phyloP scores from a whole-genome alignment of 169 alveolate genomes.

The Cryptosporidium felis region DNA sequence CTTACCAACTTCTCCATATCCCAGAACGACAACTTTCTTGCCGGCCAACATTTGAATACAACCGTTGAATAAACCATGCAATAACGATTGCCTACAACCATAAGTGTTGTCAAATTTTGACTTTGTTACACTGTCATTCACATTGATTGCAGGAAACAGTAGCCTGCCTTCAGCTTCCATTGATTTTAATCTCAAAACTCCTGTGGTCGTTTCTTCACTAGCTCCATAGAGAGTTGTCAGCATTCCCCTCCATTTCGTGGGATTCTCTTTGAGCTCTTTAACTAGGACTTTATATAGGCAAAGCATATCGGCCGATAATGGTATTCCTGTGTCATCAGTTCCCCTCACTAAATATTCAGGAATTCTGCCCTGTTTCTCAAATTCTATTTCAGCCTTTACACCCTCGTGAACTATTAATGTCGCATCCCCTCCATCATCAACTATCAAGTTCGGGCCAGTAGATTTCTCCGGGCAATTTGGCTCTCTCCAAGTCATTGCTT shows the following conservation, averaged over 20 bases:
- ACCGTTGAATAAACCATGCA: slow-evolving; percentile 97
- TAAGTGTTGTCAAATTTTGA: slow-evolving; percentile 96
- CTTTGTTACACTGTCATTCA: slow-evolving; percentile 97
- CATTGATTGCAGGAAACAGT: slow-evolving; percentile 95
- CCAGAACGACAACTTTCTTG: slow-evolving; percentile 94
- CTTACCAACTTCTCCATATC: slow-evolving; percentile 99
- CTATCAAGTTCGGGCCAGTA: slow-evolving; percentile 93
- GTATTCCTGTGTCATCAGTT: slow-evolving; percentile 77
- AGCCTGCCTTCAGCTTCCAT: slow-evolving; percentile 88
- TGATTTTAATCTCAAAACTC: slow-evolving; percentile 92
- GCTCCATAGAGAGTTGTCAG: slow-evolving; percentile 91
- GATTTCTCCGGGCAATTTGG: slow-evolving; percentile 81
- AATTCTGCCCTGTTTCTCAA: slow-evolving; percentile 73
- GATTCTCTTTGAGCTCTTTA: slow-evolving; percentile 85
- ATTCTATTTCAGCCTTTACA: slow-evolving; percentile 82
- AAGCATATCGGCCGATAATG: slow-evolving; percentile 76
- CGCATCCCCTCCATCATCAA: slow-evolving; percentile 99
- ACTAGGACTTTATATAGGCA: slow-evolving; percentile 82
- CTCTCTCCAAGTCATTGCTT: slow-evolving; percentile 89
- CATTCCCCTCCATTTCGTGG: slow-evolving; percentile 90
- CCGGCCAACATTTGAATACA: slow-evolving; percentile 98
- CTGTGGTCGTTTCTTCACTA: slow-evolving; percentile 99
- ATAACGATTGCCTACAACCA: slow-evolving; percentile 98
- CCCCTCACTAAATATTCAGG: slow-evolving; percentile 55
- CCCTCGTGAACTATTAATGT: slow-evolving; percentile 93